Conservation (phyloP, 2,329 filamentous ascomycete species). For the Paecilomyces niveus region DNA sequence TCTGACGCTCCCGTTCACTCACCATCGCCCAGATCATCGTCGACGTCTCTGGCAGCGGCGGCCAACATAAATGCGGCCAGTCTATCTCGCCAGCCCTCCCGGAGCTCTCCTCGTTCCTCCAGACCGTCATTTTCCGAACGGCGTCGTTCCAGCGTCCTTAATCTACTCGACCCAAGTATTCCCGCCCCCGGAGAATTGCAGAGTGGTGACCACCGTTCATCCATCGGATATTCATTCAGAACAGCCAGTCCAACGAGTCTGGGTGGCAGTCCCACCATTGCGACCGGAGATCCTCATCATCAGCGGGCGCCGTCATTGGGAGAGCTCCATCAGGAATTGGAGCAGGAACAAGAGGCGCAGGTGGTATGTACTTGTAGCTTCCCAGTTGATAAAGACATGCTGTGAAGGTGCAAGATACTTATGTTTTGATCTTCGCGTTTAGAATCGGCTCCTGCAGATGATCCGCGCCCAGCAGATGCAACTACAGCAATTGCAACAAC, state of each 20-base stretch:
- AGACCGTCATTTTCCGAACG: conserved; percentile 34
- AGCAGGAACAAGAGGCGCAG: conserved; percentile 46
- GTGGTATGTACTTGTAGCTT: conserved; percentile 29
- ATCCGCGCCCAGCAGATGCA: conserved; percentile 43
- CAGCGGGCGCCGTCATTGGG: conserved; percentile 42
- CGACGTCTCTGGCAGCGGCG: conserved; percentile 66
- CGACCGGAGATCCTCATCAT: conserved; percentile 41
- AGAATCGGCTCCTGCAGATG: conserved; percentile 45
- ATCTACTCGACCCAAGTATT: conserved; percentile 31
- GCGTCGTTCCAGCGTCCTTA: conserved; percentile 35
- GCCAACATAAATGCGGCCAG: conserved; percentile 72
- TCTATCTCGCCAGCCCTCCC: conserved; percentile 44
- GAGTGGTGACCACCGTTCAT: conserved; percentile 31
- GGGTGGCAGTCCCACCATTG: conserved; percentile 34
- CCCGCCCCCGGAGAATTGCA: conserved; percentile 30
- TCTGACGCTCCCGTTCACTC: conserved; percentile 45
- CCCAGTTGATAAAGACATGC: neutral
- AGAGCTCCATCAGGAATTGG: conserved; percentile 44
- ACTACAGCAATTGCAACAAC: conserved; percentile 29
- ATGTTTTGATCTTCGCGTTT: conserved; percentile 1
- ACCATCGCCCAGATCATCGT: conserved; percentile 57
- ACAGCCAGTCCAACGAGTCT: conserved; percentile 38
- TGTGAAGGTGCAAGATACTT: conserved; percentile 2
- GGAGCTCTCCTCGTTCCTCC: conserved; percentile 23
- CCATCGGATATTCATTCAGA: conserved; percentile 31